Evolutionary conservation across 331 rosid species (phyloP).

Genomic region (Arachis monticola): DNA sequence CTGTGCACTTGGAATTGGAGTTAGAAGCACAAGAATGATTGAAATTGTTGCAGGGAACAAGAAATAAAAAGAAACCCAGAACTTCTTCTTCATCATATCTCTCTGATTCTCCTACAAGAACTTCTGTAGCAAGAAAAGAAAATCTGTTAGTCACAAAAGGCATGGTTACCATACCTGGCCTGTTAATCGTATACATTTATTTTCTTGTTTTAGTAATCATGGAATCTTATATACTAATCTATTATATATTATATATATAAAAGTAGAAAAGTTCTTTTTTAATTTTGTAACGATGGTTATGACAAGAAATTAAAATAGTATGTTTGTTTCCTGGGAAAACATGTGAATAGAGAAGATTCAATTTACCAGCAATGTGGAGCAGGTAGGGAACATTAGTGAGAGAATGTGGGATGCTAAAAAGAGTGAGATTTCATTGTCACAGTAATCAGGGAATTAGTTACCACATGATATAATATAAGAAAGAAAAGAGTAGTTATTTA

Average conservation of each 20-base stretch:
- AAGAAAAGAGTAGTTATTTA: background rate
- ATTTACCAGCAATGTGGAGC: slow-evolving; percentile 23
- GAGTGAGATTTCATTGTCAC: slow-evolving; percentile 27
- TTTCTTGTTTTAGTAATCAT: background rate
- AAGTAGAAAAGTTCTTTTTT: slow-evolving; percentile 27
- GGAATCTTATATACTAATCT: slow-evolving; percentile 8
- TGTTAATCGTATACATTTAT: background rate
- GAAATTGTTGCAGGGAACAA: slow-evolving; percentile 41
- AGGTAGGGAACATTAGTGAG: slow-evolving; percentile 31
- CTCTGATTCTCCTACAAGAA: slow-evolving; percentile 4
- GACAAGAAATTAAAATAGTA: slow-evolving; percentile 6
- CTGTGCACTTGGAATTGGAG: slow-evolving; percentile 67
- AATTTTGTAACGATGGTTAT: slow-evolving; percentile 7
- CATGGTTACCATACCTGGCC: background rate
- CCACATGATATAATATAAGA: background rate
- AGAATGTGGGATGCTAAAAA: slow-evolving; percentile 42
- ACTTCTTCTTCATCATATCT: slow-evolving; percentile 41
- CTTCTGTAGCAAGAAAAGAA: slow-evolving; percentile 28
- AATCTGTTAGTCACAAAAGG: background rate
- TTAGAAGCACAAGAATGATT: slow-evolving; percentile 47
- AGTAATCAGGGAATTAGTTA: slow-evolving; percentile 21
- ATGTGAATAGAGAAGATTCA: background rate
- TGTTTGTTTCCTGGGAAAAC: slow-evolving; percentile 9
- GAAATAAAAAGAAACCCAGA: slow-evolving; percentile 51
- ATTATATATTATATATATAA: background rate